phyloP scores from a whole-genome alignment of 192 early-diverging fungal genomes.

The Dimargaris verticillata region DNA sequence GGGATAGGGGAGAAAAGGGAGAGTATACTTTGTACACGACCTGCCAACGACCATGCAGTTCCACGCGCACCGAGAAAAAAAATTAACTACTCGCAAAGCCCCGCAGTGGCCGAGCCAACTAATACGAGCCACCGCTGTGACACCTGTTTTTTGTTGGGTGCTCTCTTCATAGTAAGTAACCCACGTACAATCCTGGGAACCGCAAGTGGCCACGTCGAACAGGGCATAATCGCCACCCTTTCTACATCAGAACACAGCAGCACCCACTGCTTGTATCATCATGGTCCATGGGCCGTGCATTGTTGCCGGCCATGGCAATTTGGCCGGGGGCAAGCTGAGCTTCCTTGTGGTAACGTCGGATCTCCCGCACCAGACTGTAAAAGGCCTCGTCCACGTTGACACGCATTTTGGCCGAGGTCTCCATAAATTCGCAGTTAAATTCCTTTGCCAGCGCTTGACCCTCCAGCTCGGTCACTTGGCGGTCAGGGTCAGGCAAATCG shows the following conservation, averaged over 20 bases:
- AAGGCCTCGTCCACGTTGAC: conserved; percentile 88
- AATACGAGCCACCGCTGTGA: background rate
- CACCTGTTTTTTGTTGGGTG: background rate
- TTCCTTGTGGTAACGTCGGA: conserved; percentile 24
- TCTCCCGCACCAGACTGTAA: conserved; percentile 77
- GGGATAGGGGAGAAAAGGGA: too few relatives aligned
- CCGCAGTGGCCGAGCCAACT: background rate
- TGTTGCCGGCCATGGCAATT: conserved; percentile 2
- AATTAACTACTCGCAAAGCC: background rate
- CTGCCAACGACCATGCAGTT: too few relatives aligned
- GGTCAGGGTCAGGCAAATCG: conserved; percentile 49
- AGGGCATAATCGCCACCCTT: background rate
- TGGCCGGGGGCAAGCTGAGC: background rate
- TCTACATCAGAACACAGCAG: conserved; percentile 1
- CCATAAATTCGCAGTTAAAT: conserved; percentile 59
- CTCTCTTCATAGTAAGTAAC: background rate
- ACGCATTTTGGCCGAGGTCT: conserved; percentile 72
- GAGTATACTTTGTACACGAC: too few relatives aligned
- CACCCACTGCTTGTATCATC: conserved; percentile 1
- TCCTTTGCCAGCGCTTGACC: conserved; percentile 46
- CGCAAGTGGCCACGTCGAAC: background rate
- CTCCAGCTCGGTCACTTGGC: conserved; percentile 45
- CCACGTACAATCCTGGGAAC: background rate
- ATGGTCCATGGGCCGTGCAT: background rate
- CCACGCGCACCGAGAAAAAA: background rate